phyloP scores from a whole-genome alignment of 2,329 filamentous ascomycete genomes.

The Colletotrichum salicis region DNA sequence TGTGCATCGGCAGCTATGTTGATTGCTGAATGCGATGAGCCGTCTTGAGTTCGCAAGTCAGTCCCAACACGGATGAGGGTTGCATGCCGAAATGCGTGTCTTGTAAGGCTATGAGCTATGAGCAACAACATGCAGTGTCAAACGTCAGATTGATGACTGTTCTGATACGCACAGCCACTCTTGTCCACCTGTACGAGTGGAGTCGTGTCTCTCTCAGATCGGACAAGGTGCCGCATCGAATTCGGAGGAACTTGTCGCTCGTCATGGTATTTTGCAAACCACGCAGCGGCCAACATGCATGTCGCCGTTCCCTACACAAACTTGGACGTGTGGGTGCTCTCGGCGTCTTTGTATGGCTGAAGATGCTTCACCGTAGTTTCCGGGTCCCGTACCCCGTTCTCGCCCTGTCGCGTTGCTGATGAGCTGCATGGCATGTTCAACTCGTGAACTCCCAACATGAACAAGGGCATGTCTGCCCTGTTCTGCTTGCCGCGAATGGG shows the following conservation, averaged over 20 bases:
- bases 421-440: constrained; percentile 12
- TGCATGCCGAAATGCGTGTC: background rate
- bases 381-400: background rate
- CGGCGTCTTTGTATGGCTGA: background rate
- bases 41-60: constrained; percentile 14
- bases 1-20: background rate
- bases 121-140: constrained; percentile 2
- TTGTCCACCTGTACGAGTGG: background rate
- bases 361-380: constrained; percentile 22
- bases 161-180: background rate
- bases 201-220: constrained; percentile 10
- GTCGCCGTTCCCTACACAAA: constrained; percentile 3
- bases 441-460: background rate
- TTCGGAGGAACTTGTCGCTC: constrained; percentile 6
- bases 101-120: constrained; percentile 14
- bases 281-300: background rate
- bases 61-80: constrained; percentile 5
- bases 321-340: constrained; percentile 6
- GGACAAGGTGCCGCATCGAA: constrained; percentile 7
- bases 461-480: background rate
- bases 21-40: background rate
- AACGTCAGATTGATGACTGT: constrained; percentile 2
- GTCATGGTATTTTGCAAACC: constrained; percentile 9
- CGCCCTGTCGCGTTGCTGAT: background rate
- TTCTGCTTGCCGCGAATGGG: background rate